These are phyloP conservation scores for Gastrodia elata DNA, from an alignment of 106 monocot species.

Conservation along the genomic window DNA sequence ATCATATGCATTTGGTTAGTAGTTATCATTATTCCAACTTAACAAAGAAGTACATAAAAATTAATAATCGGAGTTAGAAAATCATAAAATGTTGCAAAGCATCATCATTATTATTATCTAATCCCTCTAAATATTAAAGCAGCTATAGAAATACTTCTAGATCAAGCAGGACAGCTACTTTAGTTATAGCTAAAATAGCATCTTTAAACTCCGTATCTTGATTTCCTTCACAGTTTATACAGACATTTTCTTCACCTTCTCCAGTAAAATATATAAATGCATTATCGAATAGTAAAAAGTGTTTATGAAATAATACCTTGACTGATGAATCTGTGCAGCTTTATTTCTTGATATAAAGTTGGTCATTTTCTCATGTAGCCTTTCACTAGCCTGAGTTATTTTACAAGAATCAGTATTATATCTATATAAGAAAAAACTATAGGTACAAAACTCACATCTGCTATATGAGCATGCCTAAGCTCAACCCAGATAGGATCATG, in stretches of 20 bases:
- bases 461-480: slow-evolving; percentile 94
- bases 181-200: neutral
- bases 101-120: neutral
- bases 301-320: slow-evolving; percentile 36
- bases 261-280: neutral
- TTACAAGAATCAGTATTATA: slow-evolving; percentile 6
- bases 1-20: neutral
- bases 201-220: neutral
- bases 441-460: slow-evolving; percentile 48
- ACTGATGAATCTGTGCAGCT: slow-evolving; percentile 89
- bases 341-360: slow-evolving; percentile 89
- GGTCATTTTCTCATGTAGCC: slow-evolving; percentile 94
- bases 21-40: neutral
- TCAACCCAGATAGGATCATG: slow-evolving; percentile 99
- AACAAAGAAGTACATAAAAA: neutral
- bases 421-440: slow-evolving; percentile 8
- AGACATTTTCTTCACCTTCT: slow-evolving; percentile 5
- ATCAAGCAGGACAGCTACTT: neutral
- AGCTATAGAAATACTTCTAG: neutral
- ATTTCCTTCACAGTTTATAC: neutral
- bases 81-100: neutral
- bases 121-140: neutral
- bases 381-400: slow-evolving; percentile 78
- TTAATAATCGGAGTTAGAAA: neutral
- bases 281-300: neutral